Evolutionary conservation across 805 yeast genomes (phyloP).

Genomic region (Cyberlindnera meyerae): DNA sequence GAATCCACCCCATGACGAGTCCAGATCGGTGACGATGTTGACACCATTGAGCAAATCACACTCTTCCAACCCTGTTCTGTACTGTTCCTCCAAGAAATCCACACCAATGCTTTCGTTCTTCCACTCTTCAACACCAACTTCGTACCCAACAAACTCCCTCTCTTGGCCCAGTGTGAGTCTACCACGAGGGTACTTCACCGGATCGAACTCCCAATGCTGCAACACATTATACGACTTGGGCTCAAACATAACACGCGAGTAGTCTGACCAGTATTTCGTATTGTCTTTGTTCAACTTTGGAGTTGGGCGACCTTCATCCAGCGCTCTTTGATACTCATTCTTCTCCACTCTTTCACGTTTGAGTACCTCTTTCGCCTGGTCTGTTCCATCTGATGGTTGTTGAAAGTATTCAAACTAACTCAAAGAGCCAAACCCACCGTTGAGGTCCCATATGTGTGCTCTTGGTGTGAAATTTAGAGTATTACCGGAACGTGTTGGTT

Average conservation of each 20-base stretch:
- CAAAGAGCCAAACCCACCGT: slow-evolving; percentile 71
- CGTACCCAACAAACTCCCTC: slow-evolving; percentile 41
- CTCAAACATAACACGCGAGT: slow-evolving; percentile 58
- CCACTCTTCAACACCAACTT: slow-evolving; percentile 61
- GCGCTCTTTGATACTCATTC: slow-evolving; percentile 57
- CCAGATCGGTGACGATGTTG: slow-evolving; percentile 64
- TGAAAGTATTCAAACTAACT: slow-evolving; percentile 44
- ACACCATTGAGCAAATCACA: slow-evolving; percentile 74
- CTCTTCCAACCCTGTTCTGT: slow-evolving; percentile 63
- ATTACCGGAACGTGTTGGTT: slow-evolving; percentile 33
- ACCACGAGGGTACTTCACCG: slow-evolving; percentile 27
- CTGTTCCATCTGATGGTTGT: slow-evolving; percentile 11
- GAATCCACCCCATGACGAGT: slow-evolving; percentile 84
- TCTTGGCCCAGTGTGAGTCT: slow-evolving; percentile 24
- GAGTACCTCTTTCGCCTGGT: slow-evolving; percentile 25
- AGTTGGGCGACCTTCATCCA: slow-evolving; percentile 44
- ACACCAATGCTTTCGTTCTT: slow-evolving; percentile 30
- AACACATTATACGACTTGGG: slow-evolving; percentile 56
- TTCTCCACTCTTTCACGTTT: slow-evolving; percentile 37
- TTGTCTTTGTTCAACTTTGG: slow-evolving; percentile 35
- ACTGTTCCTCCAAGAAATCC: slow-evolving; percentile 53
- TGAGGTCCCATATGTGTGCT: slow-evolving; percentile 72
- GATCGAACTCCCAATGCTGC: slow-evolving; percentile 55
- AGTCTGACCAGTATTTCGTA: slow-evolving; percentile 77
- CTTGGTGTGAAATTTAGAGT: slow-evolving; percentile 74